Evolutionary conservation across 331 rosid species (phyloP).

Genomic region (Cydonia oblonga): DNA sequence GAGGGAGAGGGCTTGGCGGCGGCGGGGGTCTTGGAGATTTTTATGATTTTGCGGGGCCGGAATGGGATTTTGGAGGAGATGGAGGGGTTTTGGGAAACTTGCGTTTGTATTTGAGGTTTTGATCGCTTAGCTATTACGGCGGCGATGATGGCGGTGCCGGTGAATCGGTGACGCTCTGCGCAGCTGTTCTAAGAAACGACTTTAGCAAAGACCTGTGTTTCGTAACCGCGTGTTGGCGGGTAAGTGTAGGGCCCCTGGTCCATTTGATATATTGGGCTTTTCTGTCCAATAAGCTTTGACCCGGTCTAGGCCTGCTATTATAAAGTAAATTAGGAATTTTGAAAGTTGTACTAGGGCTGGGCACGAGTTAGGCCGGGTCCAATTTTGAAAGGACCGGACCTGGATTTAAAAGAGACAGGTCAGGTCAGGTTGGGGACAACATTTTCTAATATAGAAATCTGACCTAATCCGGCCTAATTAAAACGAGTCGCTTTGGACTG

Average conservation of each 20-base stretch:
- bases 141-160: not conserved
- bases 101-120: slow-evolving; percentile 10
- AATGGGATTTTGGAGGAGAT: slow-evolving; percentile 38
- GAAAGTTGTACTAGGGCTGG: too few relatives aligned
- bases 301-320: not conserved
- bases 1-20: not conserved
- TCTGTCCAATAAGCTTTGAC: not conserved
- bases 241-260: not conserved
- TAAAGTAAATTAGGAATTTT: too few relatives aligned
- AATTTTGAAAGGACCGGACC: too few relatives aligned
- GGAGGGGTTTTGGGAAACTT: slow-evolving; percentile 15
- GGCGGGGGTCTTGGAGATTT: slow-evolving; percentile 17
- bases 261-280: not conserved
- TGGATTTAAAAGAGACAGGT: too few relatives aligned
- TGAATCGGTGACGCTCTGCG: not conserved
- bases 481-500: too few relatives aligned
- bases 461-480: too few relatives aligned
- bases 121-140: slow-evolving; percentile 7
- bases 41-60: slow-evolving; percentile 44
- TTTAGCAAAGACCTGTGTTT: not conserved
- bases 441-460: too few relatives aligned
- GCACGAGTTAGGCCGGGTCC: too few relatives aligned
- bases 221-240: not conserved
- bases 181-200: not conserved
- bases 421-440: too few relatives aligned